Percentiles rank a stretch among this genome's conserved stretches.
Evolutionary conservation across 1,139 yeast genomes (phyloP).

Genomic region (Ogataea hybrid): DNA sequence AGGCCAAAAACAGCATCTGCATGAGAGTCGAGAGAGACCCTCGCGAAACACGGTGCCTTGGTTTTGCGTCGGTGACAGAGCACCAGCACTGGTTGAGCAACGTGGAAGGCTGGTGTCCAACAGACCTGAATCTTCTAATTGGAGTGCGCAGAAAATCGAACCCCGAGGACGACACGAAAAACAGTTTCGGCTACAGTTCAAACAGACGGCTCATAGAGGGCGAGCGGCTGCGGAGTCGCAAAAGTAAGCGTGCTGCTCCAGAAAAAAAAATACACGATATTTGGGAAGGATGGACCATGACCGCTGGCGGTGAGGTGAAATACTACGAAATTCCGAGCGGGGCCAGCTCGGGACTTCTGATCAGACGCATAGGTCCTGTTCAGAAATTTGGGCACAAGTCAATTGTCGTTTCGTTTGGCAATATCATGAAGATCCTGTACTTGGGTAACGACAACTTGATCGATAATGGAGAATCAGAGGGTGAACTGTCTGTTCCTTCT

Average conservation of each 20-base stretch:
- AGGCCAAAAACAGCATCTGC: constrained; percentile 79
- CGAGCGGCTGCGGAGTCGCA: constrained; percentile 2
- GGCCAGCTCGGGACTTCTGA: constrained; percentile 41
- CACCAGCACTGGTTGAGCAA: constrained; percentile 63
- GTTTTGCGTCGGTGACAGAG: constrained; percentile 74
- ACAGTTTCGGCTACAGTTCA: no score
- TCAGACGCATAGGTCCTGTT: constrained; percentile 50
- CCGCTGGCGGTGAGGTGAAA: constrained; percentile 58
- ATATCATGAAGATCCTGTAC: constrained; percentile 65
- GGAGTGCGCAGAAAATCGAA: constrained; percentile 54
- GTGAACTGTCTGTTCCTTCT: constrained; percentile 31
- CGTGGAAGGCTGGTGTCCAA: constrained; percentile 74
- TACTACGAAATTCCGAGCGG: constrained; percentile 60
- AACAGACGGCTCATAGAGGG: background rate
- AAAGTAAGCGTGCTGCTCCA: constrained; percentile 1
- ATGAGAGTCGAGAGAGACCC: constrained; percentile 90
- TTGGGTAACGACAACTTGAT: constrained; percentile 60
- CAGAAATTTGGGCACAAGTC: constrained; percentile 76
- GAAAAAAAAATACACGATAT: constrained; percentile 32
- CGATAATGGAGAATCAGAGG: constrained; percentile 36
- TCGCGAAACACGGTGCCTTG: constrained; percentile 84
- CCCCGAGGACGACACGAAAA: constrained; percentile 10
- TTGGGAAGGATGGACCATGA: constrained; percentile 84
- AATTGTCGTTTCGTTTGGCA: constrained; percentile 71
- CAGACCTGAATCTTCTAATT: constrained; percentile 73